Evolutionary conservation across 345 rosid species (phyloP).

Genomic region (Pistacia atlantica): DNA sequence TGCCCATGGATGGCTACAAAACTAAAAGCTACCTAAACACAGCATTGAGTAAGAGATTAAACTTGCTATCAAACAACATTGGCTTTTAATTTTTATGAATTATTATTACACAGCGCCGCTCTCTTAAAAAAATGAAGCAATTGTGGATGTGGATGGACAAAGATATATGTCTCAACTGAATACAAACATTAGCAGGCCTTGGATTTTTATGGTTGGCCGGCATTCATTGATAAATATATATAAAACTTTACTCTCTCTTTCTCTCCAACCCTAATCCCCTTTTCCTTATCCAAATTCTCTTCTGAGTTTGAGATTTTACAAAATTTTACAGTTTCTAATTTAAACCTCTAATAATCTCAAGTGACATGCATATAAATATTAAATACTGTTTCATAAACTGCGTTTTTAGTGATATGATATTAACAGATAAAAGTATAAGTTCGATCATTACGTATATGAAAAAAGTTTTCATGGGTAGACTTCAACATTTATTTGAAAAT

Average conservation of each 20-base stretch:
- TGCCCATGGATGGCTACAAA: too few relatives aligned
- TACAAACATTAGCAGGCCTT: slow-evolving; percentile 23
- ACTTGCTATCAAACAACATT: not conserved
- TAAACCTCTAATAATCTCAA: too few relatives aligned
- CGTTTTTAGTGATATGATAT: too few relatives aligned
- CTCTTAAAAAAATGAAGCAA: not conserved
- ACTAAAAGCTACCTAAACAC: not conserved
- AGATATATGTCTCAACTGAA: not conserved
- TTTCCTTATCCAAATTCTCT: slow-evolving; percentile 8
- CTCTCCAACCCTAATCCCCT: not conserved
- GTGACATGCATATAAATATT: too few relatives aligned
- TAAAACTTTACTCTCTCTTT: not conserved
- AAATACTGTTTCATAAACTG: too few relatives aligned
- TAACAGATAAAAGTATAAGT: too few relatives aligned
- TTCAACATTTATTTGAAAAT: too few relatives aligned
- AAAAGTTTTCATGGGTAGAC: too few relatives aligned
- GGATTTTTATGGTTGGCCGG: slow-evolving; percentile 24
- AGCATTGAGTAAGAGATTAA: not conserved
- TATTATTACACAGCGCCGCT: not conserved
- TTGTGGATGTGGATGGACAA: not conserved
- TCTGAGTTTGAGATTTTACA: not conserved
- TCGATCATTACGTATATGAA: too few relatives aligned
- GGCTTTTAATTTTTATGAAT: not conserved
- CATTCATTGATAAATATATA: not conserved
- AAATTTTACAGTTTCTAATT: too few relatives aligned